Evolutionary conservation across 2,329 filamentous ascomycete genomes (phyloP).

Genomic region (Chaetomium sp.): DNA sequence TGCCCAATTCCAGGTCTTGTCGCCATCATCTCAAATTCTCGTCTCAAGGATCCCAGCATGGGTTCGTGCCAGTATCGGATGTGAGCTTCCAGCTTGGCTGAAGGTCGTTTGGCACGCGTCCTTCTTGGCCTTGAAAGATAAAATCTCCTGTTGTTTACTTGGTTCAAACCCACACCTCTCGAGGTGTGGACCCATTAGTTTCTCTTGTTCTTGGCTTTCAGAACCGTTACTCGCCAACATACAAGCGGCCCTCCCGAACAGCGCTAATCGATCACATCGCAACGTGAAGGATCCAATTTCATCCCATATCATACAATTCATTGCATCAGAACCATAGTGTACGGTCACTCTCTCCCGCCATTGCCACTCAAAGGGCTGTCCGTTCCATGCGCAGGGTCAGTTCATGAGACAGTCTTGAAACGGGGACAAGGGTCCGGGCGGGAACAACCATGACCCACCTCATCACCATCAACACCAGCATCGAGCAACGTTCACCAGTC

Average conservation of each 20-base stretch:
- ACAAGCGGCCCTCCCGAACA: too few species aligned
- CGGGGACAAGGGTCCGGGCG: background rate
- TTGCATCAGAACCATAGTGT: background rate
- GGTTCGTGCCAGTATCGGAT: background rate
- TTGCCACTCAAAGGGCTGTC: background rate
- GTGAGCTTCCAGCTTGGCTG: background rate
- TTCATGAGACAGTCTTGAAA: constrained; percentile 20
- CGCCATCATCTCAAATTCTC: background rate
- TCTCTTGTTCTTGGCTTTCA: too few species aligned
- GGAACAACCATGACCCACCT: constrained; percentile 3
- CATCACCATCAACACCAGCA: constrained; percentile 3
- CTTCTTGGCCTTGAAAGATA: background rate
- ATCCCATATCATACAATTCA: background rate
- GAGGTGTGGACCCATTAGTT: too few species aligned
- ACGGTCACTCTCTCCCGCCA: background rate
- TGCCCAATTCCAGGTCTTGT: too few species aligned
- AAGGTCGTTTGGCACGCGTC: background rate
- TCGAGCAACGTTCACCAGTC: constrained; percentile 11
- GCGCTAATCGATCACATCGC: too few species aligned
- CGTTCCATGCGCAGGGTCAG: constrained; percentile 6
- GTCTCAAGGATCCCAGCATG: constrained; percentile 9
- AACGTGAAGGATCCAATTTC: too few species aligned
- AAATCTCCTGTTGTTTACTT: background rate
- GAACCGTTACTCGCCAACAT: too few species aligned
- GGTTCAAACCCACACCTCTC: background rate